Evolutionary conservation across 2,329 filamentous ascomycete species (phyloP), one percentile per base, ranked within the genome.

Genomic region (Bisporella sp.): DNA sequence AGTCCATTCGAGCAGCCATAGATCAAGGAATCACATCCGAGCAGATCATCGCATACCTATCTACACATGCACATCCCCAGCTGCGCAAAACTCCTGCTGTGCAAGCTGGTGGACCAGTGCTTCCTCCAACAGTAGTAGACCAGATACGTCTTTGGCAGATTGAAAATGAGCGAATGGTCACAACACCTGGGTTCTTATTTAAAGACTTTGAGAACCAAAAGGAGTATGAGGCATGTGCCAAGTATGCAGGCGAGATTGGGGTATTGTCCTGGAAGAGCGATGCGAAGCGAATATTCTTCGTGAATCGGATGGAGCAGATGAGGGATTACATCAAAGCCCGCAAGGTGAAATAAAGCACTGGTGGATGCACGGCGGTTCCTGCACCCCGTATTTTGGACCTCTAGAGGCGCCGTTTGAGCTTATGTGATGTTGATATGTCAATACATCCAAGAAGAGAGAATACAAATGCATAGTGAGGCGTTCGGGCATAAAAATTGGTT

Each of bases 61-160:
- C 85, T 6, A 86, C 88, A 4, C 92, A 99, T 69, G 93, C 93
- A 0, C 93, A 99, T 70, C 90, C 95, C 42, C 89, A 97, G 68
- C 89, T 99, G 81, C 84, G 78, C 54, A 78, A 78, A 62, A 76
- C 75, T 54, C 62, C 69, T 2, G 63, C 69, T 0, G 54, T 56
- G 6, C 52, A 56, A 6, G 58, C 59, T n/a, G 59, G 54, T 13
- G 57, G 56, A 3, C 87, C 91, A 1, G 81, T 96, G 12, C 77
- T 99, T 2, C 93, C 95, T 1, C 91, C 93, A 0, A 97, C 95
- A 0, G 93, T 99, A 12, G 89, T 96, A 56, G 93, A 99, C 69
- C 93, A 99, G 73, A 96, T 99, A 62, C 80, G 91, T 2, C 80
- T 99, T 21, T 99, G 93, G 93, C 92, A 99, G 72, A 83, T 97